Evolutionary conservation across 177 flowering plant genomes (phyloP), one percentile per base, ranked within the genome.

Genomic region (Telopea speciosissima): DNA sequence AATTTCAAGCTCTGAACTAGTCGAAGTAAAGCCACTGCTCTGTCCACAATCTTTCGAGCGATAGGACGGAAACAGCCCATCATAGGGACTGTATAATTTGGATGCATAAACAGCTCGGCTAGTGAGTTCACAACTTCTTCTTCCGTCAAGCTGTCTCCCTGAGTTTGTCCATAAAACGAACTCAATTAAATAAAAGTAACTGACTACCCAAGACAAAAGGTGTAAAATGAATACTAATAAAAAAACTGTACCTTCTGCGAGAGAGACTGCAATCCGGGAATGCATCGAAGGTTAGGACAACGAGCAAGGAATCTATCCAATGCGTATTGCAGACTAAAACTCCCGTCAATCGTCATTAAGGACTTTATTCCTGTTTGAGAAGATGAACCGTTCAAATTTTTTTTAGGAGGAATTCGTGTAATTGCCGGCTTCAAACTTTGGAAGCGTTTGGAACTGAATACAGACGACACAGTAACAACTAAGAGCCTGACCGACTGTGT

Each of bases 41-140:
- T 81, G 10, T 84, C 90, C 13, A 96, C 78, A 56, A 93, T 84
- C 69, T 72, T 85, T 56, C 67, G 68, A 6, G 79, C 81, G 19
- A 91, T 77, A 0, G 92, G 83, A 0, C 93, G 88, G 61, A 96
- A 96, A 75, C 97, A 93, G 2, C 96, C 94, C 60, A 91, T 45
- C 71, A 91, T 69, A 0, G 90, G 87, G 31, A 96, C 82, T 0
- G 98, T 93, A 73, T 86, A 93, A 28, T 78, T 73, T 4, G 90
- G 90, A 67, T 90, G 83, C 56, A 89, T 68, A 73, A 91, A 84
- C 67, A 89, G 14, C 74, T 85, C 86, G 1, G 87, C 90, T 21
- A 92, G 36, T 4, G 78, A 77, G 67, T 74, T 66, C 67, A 88
- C 83, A 56, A 91, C 86, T 63, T 88, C 94, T 25, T 87, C 90